phyloP scores from a whole-genome alignment of 495 filamentous ascomycete genomes.

The Bacidia rubella region DNA sequence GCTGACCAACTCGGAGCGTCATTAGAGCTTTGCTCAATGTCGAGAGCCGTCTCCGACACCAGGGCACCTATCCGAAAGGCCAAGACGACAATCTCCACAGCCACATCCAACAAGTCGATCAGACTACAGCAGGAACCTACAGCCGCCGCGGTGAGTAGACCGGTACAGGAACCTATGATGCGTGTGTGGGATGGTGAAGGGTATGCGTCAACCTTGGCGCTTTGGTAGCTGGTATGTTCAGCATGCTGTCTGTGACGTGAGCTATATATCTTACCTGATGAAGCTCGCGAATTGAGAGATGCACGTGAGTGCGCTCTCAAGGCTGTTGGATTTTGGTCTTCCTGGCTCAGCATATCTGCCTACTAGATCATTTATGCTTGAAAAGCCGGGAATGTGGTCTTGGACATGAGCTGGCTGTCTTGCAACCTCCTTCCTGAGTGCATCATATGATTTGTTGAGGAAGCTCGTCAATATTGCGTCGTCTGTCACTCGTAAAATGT shows the following conservation, averaged over 20 bases:
- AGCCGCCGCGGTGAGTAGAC: slow-evolving; percentile 48
- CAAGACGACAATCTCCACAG: slow-evolving; percentile 42
- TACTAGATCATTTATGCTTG: slow-evolving; percentile 54
- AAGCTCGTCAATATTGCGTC: slow-evolving; percentile 55
- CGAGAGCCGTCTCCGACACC: not conserved
- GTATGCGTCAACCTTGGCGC: not conserved
- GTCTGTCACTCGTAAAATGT: slow-evolving; percentile 48
- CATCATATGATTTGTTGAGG: slow-evolving; percentile 46
- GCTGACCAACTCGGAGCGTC: slow-evolving; percentile 1
- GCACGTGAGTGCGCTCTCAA: slow-evolving; percentile 53
- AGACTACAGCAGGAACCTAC: slow-evolving; percentile 43
- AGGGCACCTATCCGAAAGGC: slow-evolving; percentile 34
- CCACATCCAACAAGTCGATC: slow-evolving; percentile 40
- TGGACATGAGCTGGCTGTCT: not conserved
- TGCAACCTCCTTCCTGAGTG: slow-evolving; percentile 49
- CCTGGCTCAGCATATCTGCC: slow-evolving; percentile 48
- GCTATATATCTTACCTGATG: slow-evolving; percentile 42
- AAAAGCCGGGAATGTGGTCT: slow-evolving; percentile 48
- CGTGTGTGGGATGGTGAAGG: slow-evolving; percentile 3
- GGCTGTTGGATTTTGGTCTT: slow-evolving; percentile 39
- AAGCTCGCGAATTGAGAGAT: slow-evolving; percentile 62
- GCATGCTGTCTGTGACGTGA: not conserved
- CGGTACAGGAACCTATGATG: slow-evolving; percentile 40
- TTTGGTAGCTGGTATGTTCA: not conserved
- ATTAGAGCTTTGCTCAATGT: slow-evolving; percentile 1